phyloP scores from a whole-genome alignment of 768 basidiomycete species.

The Lactarius deliciosus region DNA sequence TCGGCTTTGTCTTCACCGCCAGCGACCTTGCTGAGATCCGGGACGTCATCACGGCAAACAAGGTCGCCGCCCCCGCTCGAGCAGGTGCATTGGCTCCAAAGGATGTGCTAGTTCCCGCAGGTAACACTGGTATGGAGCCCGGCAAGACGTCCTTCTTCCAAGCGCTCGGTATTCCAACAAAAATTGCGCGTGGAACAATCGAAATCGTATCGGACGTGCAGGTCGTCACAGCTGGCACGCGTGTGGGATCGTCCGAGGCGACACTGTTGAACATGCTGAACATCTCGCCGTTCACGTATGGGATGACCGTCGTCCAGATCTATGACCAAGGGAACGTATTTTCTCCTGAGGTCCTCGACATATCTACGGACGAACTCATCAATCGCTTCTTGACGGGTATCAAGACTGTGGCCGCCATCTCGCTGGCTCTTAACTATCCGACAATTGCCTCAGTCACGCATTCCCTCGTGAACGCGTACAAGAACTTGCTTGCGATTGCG shows the following conservation, averaged over 20 bases:
- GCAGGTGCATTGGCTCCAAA: constrained; percentile 94
- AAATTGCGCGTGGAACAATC: constrained; percentile 99
- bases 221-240: constrained; percentile 88
- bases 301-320: constrained; percentile 97
- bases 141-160: constrained; percentile 99
- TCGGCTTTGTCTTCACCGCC: constrained; percentile 97
- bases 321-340: constrained; percentile 93
- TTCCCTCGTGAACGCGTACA: constrained; percentile 98
- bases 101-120: constrained; percentile 88
- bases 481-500: constrained; percentile 91
- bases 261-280: constrained; percentile 99
- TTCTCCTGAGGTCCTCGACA: constrained; percentile 85
- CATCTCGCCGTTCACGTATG: constrained; percentile 99
- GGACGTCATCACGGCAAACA: constrained; percentile 91
- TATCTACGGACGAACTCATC: constrained; percentile 88
- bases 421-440: constrained; percentile 93
- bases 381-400: constrained; percentile 91
- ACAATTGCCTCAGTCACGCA: constrained; percentile 92
- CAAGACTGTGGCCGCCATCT: constrained; percentile 94
- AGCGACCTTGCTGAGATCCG: constrained; percentile 93
- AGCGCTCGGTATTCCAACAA: constrained; percentile 98
- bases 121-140: constrained; percentile 99
- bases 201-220: constrained; percentile 98
- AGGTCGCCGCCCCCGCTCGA: constrained; percentile 97
- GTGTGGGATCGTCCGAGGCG: constrained; percentile 96